Base-by-base conservation (phyloP, 2,329 filamentous ascomycete species). In the Aspergillus arachidicola region DNA sequence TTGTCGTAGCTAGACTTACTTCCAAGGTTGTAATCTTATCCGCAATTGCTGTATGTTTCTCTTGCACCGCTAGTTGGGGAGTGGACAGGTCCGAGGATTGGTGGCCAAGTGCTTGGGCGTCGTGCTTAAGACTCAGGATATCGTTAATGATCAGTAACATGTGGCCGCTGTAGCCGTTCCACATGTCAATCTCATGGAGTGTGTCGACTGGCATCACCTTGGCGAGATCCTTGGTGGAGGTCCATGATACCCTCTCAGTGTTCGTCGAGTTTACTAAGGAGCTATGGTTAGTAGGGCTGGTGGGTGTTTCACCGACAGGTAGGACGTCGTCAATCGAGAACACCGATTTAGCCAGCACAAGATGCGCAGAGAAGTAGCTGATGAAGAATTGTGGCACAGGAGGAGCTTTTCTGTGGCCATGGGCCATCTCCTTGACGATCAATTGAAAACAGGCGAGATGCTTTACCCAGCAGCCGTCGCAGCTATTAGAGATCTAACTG, bases 381-480 rank as follows among this genome's bases (percentile, higher is more conserved):
- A 50, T 50, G 46, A 50, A 50, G 46, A 50, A 30, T 5, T 26
- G 46, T 10, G 46, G 46, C 3, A 50, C 14, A 1, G 23, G 26
- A 1, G 46, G 26, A 10, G 23, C 26, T 6, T 50, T 50, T n/a
- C 16, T 30, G 16, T 16, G 53, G 10, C 59, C 32, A 6, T n/a
- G 45, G 41, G 53, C 19, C 32, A 30, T 57, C 26, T 57, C 30
- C 45, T 57, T 57, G 19, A 61, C 53, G 34, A 61, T n/a, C 14
- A 61, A 30, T 12, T 57, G 59, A n/a, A 61, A 61, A 16, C 59
- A 61, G 34, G 59, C 34, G 9, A 61, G 34, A 57, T 61, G 59
- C 16, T 36, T 45, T 41, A 57, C 54, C 59, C 59, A 61, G 32
- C 45, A 50, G 19, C 41, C 53, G 23, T 61, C 59, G 12, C 59